Evolutionary conservation across 2,329 filamentous ascomycete species (phyloP), one percentile per base, ranked within the genome.

Genomic region (Paraconiothyrium sp.): DNA sequence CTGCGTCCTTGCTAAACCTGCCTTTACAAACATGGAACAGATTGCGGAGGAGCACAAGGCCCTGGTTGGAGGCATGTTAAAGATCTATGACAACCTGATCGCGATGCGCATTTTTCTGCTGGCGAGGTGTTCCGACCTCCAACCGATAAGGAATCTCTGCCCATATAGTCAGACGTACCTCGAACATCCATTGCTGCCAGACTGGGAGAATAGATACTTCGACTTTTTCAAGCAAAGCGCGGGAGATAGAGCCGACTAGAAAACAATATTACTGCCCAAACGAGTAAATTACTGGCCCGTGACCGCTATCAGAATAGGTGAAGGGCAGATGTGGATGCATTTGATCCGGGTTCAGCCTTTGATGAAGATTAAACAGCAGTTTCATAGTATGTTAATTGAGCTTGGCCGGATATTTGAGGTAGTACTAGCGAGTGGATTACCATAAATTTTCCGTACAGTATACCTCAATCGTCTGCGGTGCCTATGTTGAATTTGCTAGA

Each of bases 1-100:
- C 39, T 51, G 49, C 49, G 32, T 13, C 49, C 16, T n/a, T 20
- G 20, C 20, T 20, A 20, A 20, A 20, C 20, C 20, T 20, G 20
- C 20, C 20, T 20, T 20, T 20, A 20, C 52, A 46, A 46, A 55
- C 37, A 62, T 62, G 60, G 56, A 62, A 10, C 47, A 52, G 13
- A 44, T 62, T 30, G 54, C 47, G 13, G 58, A 60, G 32, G 61
- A 63, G 49, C 61, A 63, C 50, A 50, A 55, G 30, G 52, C 37
- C 37, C 54, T 63, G 9, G 61, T 63, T 43, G n/a, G 30, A 9
- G 58, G 61, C 32, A 34, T 61, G 48, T 54, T 54, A 14, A 61
- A 61, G 46, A 20, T 61, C 24, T 61, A 57, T 24, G 50, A 61
- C 30, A 30, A 49, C 20, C 57, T 63, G 3, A 50, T 63, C 46